phyloP scores from a whole-genome alignment of 129 eudicot species.

The Logfia minima region DNA sequence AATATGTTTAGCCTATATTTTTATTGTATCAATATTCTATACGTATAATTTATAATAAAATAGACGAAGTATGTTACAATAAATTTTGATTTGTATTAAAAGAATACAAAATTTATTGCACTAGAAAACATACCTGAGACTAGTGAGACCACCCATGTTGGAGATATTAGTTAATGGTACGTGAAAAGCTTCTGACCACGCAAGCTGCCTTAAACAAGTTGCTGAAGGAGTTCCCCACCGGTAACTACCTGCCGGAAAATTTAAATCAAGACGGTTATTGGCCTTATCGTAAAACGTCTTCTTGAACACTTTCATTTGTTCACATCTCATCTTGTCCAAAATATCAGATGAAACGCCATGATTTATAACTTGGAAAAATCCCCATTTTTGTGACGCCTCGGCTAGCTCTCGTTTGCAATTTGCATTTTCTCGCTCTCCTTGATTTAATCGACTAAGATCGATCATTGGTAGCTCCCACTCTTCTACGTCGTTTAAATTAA shows the following conservation, averaged over 20 bases:
- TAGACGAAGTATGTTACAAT: neutral
- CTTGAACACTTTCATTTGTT: slow-evolving; percentile 62
- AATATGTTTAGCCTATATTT: too few species aligned
- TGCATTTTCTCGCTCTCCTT: slow-evolving; percentile 40
- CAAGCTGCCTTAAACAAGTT: slow-evolving; percentile 53
- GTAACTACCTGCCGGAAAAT: slow-evolving; percentile 60
- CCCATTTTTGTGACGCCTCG: slow-evolving; percentile 78
- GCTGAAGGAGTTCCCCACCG: slow-evolving; percentile 84
- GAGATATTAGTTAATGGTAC: slow-evolving; percentile 57
- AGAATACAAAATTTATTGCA: neutral
- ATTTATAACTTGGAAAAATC: slow-evolving; percentile 82
- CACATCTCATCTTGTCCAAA: slow-evolving; percentile 54
- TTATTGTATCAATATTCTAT: neutral
- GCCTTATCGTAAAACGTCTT: slow-evolving; percentile 54
- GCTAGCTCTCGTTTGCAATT: slow-evolving; percentile 62
- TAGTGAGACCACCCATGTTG: slow-evolving; percentile 33
- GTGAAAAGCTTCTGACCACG: slow-evolving; percentile 94
- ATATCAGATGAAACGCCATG: slow-evolving; percentile 60
- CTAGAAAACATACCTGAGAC: slow-evolving; percentile 49
- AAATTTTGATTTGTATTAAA: neutral
- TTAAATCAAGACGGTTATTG: slow-evolving; percentile 29
- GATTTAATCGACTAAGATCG: slow-evolving; percentile 53
- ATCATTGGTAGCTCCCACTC: slow-evolving; percentile 69
- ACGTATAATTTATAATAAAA: too few species aligned
- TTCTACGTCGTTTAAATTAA: slow-evolving; percentile 31